phyloP scores from a whole-genome alignment of 305 asterid species.

The Plantago lanceolata region DNA sequence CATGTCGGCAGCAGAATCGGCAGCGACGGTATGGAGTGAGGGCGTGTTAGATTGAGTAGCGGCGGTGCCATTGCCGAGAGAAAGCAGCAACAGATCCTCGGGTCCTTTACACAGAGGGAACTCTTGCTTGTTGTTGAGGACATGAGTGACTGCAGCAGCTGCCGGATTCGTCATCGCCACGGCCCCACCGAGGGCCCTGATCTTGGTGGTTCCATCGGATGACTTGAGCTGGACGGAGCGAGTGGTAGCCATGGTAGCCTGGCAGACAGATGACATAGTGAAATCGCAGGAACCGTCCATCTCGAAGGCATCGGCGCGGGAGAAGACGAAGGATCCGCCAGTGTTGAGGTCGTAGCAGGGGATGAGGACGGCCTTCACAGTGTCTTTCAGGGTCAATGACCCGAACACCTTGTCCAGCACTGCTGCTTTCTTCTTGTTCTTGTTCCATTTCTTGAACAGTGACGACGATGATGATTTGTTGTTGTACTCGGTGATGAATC shows the following conservation, averaged over 20 bases:
- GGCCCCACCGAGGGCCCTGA: constrained; percentile 58
- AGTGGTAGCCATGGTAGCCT: constrained; percentile 43
- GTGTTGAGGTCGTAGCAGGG: constrained; percentile 73
- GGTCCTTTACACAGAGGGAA: constrained; percentile 60
- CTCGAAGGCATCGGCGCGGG: constrained; percentile 79
- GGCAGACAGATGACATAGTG: constrained; percentile 45
- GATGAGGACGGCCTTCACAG: constrained; percentile 59
- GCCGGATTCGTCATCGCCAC: constrained; percentile 68
- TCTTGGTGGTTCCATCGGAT: constrained; percentile 49
- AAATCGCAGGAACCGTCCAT: constrained; percentile 66
- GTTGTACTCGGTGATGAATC: constrained; percentile 34
- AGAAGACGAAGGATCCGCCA: constrained; percentile 59
- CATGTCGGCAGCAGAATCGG: constrained; percentile 69
- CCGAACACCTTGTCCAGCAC: constrained; percentile 38
- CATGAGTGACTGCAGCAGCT: constrained; percentile 80
- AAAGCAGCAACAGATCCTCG: constrained; percentile 57
- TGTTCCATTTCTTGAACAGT: background rate
- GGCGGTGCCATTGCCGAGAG: constrained; percentile 54
- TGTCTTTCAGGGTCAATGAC: constrained; percentile 49
- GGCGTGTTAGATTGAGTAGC: background rate
- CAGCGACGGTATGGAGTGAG: constrained; percentile 41
- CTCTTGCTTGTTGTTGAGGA: constrained; percentile 74
- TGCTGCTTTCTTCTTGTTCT: constrained; percentile 16
- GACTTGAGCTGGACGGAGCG: constrained; percentile 40
- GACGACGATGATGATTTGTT: constrained; percentile 16